Evolutionary conservation across 129 eudicot species (phyloP), one percentile per base, ranked within the genome.

Genomic region (Chrysanthemum lavandulifolium): DNA sequence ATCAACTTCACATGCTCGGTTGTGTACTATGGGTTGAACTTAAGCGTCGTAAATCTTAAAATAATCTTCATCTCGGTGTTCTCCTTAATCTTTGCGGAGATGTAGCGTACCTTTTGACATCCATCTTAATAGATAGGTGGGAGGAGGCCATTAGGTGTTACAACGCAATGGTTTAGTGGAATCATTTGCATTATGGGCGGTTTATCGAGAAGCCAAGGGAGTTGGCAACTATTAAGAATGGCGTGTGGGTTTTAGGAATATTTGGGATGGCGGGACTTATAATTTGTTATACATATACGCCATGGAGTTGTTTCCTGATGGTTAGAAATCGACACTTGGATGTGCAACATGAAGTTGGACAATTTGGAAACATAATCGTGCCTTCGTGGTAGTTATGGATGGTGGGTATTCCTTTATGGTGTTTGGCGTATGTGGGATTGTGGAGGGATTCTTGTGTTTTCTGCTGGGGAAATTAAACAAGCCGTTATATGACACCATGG

Each of bases 261-360:
- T 93, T 93, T 18, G 97, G 96, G 47, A 87, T 90, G 91, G 96
- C 96, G 98, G 96, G 61, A 93, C 89, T 33, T 93, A 85, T 52
- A 89, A 93, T 51, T 74, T 93, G 74, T 61, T 93, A 77, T 93
- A 81, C 23, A 81, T 93, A 51, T 93, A 93, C 52, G 79, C 96
- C 21, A 67, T 79, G 75, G 98, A 92, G 86, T 76, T 92, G 79
- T 92, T 92, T 71, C 98, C 98, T n/a, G n/a, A n/a, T n/a, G n/a
- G 96, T 93, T 3, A 86, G 98, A 55, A 93, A 83, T 36, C 97
- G 0, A 97, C 93, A 0, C 81, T 93, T 12, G 97, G 97, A 13
- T 82, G 91, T 50, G 92, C 92, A 0, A 75, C 89, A n/a, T n/a
- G 15, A 87, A 73, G 90, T 91, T 12, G 86, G 82, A 0, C 89